Conservation (phyloP, 1,284 basidiomycete species). For the Ganoderma multipileum region DNA sequence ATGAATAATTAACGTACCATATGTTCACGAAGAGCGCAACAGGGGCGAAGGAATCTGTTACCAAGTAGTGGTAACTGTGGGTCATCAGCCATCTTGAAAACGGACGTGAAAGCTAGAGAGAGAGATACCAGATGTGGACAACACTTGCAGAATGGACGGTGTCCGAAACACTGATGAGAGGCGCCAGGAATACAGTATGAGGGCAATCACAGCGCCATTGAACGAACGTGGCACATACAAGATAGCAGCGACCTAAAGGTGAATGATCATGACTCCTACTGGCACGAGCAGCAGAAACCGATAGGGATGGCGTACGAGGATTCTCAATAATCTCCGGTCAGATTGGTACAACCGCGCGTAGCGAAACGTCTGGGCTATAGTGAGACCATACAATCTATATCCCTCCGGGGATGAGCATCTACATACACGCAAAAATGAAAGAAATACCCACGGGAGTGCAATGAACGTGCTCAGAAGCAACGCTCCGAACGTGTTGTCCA, state of each 20-base stretch:
- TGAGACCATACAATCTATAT: neutral
- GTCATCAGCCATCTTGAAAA: neutral
- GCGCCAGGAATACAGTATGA: neutral
- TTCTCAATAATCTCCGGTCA: neutral
- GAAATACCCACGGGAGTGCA: no score
- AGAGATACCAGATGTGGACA: neutral
- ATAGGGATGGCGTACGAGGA: neutral
- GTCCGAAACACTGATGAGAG: neutral
- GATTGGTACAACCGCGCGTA: neutral
- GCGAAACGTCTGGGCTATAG: neutral
- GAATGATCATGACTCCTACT: neutral
- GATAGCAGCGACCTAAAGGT: neutral
- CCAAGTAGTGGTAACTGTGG: neutral
- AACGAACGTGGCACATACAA: neutral
- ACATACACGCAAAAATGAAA: no score
- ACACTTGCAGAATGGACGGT: neutral
- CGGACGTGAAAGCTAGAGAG: neutral
- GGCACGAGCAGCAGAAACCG: neutral
- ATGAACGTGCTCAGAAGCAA: no score
- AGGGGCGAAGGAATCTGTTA: neutral
- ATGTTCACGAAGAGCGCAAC: neutral
- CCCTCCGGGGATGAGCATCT: neutral
- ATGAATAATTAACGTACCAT: neutral
- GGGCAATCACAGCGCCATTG: neutral
- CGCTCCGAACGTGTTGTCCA: no score